phyloP scores from a whole-genome alignment of 768 basidiomycete genomes.

The Hericium coralloides region DNA sequence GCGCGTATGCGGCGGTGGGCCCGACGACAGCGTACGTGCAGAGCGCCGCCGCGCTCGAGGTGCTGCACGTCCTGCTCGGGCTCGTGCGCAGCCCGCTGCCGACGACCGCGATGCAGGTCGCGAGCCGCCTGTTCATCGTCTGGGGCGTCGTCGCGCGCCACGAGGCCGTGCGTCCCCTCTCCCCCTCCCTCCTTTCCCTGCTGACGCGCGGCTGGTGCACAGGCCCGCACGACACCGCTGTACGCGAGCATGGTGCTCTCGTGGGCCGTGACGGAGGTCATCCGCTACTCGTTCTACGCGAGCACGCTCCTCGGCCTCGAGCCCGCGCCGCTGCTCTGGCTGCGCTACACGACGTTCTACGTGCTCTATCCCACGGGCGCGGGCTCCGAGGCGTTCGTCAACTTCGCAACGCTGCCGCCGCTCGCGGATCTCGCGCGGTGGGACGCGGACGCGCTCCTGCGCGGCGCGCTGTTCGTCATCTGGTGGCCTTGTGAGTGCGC shows the following conservation, averaged over 20 bases:
- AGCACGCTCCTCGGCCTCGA: constrained; percentile 49
- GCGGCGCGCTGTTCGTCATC: constrained; percentile 49
- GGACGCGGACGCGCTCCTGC: constrained; percentile 27
- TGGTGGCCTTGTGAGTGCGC: constrained; percentile 81
- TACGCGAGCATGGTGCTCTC: constrained; percentile 90
- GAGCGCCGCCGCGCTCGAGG: constrained; percentile 75
- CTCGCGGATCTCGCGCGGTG: constrained; percentile 35
- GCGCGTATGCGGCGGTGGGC: constrained; percentile 57
- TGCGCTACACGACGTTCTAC: constrained; percentile 92
- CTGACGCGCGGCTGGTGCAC: not conserved
- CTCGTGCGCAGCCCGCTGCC: constrained; percentile 70
- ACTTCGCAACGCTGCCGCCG: constrained; percentile 63
- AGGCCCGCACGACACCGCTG: constrained; percentile 67
- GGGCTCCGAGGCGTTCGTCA: constrained; percentile 80
- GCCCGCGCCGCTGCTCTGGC: constrained; percentile 41
- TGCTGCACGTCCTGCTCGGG: constrained; percentile 70
- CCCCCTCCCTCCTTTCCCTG: not conserved
- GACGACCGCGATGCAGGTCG: constrained; percentile 75
- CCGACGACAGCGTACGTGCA: constrained; percentile 63
- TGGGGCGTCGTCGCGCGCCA: constrained; percentile 76
- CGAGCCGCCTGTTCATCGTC: constrained; percentile 71
- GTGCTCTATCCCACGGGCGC: constrained; percentile 92
- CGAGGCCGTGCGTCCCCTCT: constrained; percentile 37
- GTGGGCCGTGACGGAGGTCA: constrained; percentile 87
- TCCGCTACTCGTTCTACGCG: constrained; percentile 88